Conservation (phyloP, 108 stramenopile species). For the Schizochytrium sp. region DNA sequence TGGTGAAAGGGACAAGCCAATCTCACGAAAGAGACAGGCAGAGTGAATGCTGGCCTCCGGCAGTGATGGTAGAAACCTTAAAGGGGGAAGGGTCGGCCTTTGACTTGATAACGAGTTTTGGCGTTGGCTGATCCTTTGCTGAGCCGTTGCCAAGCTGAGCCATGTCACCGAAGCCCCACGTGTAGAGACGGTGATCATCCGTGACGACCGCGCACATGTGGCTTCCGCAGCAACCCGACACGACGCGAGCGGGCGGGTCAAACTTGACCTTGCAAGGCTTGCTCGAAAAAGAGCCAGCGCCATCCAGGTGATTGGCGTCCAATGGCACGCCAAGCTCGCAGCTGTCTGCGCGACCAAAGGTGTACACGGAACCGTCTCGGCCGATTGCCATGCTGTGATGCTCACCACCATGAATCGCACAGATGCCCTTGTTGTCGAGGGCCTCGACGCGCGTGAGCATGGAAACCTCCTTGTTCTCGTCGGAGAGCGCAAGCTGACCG, state of each 20-base stretch:
- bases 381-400: constrained; percentile 62
- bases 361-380: constrained; percentile 52
- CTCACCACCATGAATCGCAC: constrained; percentile 59
- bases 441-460: constrained; percentile 34
- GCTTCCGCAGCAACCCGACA: constrained; percentile 47
- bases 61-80: neutral
- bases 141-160: constrained; percentile 53
- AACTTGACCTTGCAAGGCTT: neutral
- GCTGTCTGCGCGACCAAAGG: constrained; percentile 73
- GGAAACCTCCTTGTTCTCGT: constrained; percentile 47
- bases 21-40: neutral
- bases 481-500: constrained; percentile 74
- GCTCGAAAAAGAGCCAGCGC: constrained; percentile 15
- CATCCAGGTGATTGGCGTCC: neutral
- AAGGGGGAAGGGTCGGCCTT: neutral
- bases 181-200: constrained; percentile 59
- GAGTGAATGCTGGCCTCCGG: neutral
- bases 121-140: constrained; percentile 27
- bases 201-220: constrained; percentile 60
- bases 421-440: constrained; percentile 51
- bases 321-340: constrained; percentile 64
- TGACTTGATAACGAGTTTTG: neutral
- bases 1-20: neutral
- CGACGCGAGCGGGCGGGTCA: neutral
- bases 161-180: constrained; percentile 75